phyloP scores from a whole-genome alignment of 805 yeast species.

The Lipomyces spencermartinsiae region DNA sequence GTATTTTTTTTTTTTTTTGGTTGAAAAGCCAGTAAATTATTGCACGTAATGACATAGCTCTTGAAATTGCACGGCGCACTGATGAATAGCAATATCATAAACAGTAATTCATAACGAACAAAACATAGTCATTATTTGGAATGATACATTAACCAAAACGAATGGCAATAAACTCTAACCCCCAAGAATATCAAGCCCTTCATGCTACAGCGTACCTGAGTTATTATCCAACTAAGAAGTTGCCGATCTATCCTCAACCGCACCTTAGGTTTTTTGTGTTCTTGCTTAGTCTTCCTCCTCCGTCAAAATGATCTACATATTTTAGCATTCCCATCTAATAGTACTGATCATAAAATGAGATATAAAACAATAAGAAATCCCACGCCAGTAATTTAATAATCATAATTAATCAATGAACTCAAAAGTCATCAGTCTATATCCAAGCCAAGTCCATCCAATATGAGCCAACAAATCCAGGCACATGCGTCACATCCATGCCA shows the following conservation, averaged over 20 bases:
- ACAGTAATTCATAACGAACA: too few species aligned
- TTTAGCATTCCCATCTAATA: neutral
- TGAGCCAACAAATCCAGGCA: constrained; percentile 1
- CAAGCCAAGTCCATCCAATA: neutral
- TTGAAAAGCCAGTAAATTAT: too few species aligned
- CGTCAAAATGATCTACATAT: neutral
- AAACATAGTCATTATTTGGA: too few species aligned
- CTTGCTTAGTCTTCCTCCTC: neutral
- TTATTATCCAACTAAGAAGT: neutral
- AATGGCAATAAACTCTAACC: neutral
- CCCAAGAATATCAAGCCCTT: too few species aligned
- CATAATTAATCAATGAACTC: neutral
- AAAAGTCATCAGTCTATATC: constrained; percentile 5
- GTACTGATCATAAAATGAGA: neutral
- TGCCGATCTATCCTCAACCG: neutral
- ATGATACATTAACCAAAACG: too few species aligned
- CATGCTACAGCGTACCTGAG: too few species aligned
- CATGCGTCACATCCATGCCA: constrained; percentile 1
- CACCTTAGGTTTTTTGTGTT: neutral
- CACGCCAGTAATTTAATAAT: neutral
- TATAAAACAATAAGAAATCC: neutral
- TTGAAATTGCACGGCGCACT: too few species aligned
- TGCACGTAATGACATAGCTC: too few species aligned
- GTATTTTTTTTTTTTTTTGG: too few species aligned
- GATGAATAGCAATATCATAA: too few species aligned